These are phyloP conservation scores for Lichtheimia ramosa DNA, from an alignment of 371 early-diverging fungal genomes.

Conservation along the genomic window DNA sequence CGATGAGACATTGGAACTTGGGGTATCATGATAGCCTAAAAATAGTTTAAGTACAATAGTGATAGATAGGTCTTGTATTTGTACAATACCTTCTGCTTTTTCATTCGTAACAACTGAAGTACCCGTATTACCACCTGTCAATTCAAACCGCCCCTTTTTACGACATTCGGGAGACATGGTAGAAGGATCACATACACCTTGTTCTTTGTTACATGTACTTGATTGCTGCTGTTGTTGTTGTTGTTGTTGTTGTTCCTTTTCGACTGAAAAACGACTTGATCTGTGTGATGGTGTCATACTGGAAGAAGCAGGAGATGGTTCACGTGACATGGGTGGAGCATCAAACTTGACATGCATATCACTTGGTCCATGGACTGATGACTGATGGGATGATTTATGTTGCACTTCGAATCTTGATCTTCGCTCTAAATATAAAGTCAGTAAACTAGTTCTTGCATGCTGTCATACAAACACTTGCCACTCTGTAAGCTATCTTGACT, in stretches of 20 bases:
- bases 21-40: conserved; percentile 1
- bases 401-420: conserved; percentile 23
- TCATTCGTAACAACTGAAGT: neutral
- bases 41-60: too few species aligned
- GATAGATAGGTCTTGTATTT: too few species aligned
- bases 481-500: conserved; percentile 19
- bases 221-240: neutral
- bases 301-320: conserved; percentile 27
- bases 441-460: neutral
- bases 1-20: conserved; percentile 15
- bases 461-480: neutral
- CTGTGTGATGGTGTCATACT: neutral
- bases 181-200: too few species aligned
- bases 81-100: neutral
- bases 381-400: conserved; percentile 3
- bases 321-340: conserved; percentile 26
- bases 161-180: conserved; percentile 19
- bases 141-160: conserved; percentile 26
- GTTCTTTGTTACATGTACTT: too few species aligned
- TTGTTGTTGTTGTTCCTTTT: conserved; percentile 15
- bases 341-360: conserved; percentile 8
- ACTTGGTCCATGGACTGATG: neutral
- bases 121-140: conserved; percentile 17
- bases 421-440: conserved; percentile 4
- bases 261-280: conserved; percentile 26